Evolutionary conservation across 495 filamentous ascomycete genomes (phyloP).

Genomic region (Trichoderma virens): DNA sequence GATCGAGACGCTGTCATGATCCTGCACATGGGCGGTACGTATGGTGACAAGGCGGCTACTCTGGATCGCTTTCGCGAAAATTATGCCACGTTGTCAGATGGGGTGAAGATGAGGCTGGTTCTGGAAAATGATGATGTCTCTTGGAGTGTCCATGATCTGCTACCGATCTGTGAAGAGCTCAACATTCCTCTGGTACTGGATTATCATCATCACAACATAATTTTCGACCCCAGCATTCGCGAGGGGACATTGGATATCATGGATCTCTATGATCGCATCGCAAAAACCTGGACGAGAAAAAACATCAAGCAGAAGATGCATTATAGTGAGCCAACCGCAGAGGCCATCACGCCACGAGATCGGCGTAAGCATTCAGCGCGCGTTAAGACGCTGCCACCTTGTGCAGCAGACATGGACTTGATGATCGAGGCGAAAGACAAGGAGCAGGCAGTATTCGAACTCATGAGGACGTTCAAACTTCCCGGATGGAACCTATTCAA

Average conservation of each 20-base stretch:
- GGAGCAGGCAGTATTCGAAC: slow-evolving; percentile 91
- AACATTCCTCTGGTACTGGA: slow-evolving; percentile 91
- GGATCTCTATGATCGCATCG: slow-evolving; percentile 55
- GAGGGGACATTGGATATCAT: slow-evolving; percentile 86
- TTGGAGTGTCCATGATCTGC: slow-evolving; percentile 84
- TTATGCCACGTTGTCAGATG: slow-evolving; percentile 53
- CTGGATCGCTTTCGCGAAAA: slow-evolving; percentile 75
- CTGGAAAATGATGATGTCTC: slow-evolving; percentile 90
- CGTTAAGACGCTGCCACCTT: slow-evolving; percentile 72
- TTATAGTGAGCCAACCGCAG: slow-evolving; percentile 72
- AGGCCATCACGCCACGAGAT: slow-evolving; percentile 67
- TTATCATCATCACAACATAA: slow-evolving; percentile 93
- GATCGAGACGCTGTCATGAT: slow-evolving; percentile 92
- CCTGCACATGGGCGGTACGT: slow-evolving; percentile 87
- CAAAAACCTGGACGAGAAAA: slow-evolving; percentile 79
- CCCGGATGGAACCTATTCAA: slow-evolving; percentile 68
- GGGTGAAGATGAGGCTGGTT: slow-evolving; percentile 74
- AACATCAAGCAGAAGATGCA: slow-evolving; percentile 93
- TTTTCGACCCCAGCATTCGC: slow-evolving; percentile 66
- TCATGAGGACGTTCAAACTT: slow-evolving; percentile 81
- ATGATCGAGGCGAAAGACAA: slow-evolving; percentile 99
- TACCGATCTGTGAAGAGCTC: slow-evolving; percentile 86
- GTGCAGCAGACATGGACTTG: slow-evolving; percentile 73
- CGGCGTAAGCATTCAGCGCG: slow-evolving; percentile 78
- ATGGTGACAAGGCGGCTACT: slow-evolving; percentile 79